Evolutionary conservation across 352 stramenopile genomes (phyloP).

Genomic region (Globisporangium okanoganense): DNA sequence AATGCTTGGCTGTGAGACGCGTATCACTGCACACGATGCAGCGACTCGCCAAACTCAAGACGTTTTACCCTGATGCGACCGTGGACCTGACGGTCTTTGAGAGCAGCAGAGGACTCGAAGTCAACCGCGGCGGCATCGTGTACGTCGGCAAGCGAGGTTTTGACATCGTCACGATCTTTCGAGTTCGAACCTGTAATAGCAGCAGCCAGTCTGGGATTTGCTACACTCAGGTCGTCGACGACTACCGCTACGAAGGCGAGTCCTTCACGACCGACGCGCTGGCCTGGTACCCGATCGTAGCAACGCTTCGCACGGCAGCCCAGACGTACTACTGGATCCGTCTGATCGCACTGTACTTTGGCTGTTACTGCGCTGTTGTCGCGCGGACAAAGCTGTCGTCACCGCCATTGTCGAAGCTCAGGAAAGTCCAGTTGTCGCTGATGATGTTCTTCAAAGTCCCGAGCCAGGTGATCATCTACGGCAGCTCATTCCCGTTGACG

Average conservation of each 20-base stretch:
- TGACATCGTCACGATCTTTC: slow-evolving; percentile 12
- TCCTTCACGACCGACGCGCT: slow-evolving; percentile 3
- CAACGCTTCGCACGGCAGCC: background rate
- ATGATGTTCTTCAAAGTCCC: background rate
- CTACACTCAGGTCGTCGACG: background rate
- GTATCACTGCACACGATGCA: background rate
- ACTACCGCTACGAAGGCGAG: slow-evolving; percentile 15
- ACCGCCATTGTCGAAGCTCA: too few relatives aligned
- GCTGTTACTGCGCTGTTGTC: slow-evolving; percentile 3
- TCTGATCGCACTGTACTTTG: background rate
- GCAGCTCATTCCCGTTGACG: background rate
- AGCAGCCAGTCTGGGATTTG: too few relatives aligned
- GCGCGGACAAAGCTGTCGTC: too few relatives aligned
- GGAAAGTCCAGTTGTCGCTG: too few relatives aligned
- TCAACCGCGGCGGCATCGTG: background rate
- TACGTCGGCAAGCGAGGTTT: slow-evolving; percentile 5
- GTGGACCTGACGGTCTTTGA: slow-evolving; percentile 13
- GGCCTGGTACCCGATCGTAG: slow-evolving; percentile 4
- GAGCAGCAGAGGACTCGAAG: background rate
- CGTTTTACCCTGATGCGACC: background rate
- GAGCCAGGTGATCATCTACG: background rate
- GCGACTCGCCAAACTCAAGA: background rate
- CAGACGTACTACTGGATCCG: slow-evolving; percentile 15
- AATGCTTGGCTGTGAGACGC: background rate
- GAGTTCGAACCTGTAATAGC: background rate